A percentile compares a stretch with the other conserved stretches of the same genome.
Conservation (phyloP, 164 flowering plant species). For the Magnolia officinalis region DNA sequence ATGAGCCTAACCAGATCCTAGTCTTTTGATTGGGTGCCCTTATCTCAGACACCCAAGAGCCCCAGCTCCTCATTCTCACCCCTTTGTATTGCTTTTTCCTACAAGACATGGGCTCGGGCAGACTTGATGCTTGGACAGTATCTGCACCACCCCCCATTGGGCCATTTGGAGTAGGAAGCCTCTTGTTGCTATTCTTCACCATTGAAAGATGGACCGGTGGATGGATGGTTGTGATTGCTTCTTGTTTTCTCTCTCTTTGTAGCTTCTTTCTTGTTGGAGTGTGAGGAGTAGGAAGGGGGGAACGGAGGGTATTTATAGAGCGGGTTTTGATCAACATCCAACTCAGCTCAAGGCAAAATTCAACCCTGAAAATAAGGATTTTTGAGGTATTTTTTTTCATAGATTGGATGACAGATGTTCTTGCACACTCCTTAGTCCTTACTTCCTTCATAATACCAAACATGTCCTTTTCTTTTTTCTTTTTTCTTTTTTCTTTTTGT, state of each 20-base stretch:
- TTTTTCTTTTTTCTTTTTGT: neutral
- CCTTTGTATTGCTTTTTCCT: conserved; percentile 78
- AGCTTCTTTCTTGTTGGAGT: neutral
- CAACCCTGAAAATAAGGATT: conserved; percentile 2
- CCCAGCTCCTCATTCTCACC: conserved; percentile 98
- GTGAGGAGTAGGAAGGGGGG: conserved; percentile 8
- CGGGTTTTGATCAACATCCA: neutral
- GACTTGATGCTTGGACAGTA: conserved; percentile 30
- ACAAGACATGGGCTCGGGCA: conserved; percentile 14
- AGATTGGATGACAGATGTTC: neutral
- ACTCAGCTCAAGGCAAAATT: conserved; percentile 1
- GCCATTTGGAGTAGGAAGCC: neutral
- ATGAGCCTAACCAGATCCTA: conserved; percentile 93
- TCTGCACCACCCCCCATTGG: neutral
- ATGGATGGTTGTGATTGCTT: neutral
- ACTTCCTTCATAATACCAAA: neutral
- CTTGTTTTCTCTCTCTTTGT: neutral
- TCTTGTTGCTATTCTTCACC: conserved; percentile 44
- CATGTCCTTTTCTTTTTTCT: conserved; percentile 1
- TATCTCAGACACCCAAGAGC: conserved; percentile 92
- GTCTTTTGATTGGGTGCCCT: conserved; percentile 91
- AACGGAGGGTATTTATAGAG: conserved; percentile 5
- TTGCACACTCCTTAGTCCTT: neutral
- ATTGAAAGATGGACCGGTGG: conserved; percentile 1
- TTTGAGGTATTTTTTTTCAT: neutral